Evolutionary conservation across 257 asterid species (phyloP).

Genomic region (Eustoma russellianum): DNA sequence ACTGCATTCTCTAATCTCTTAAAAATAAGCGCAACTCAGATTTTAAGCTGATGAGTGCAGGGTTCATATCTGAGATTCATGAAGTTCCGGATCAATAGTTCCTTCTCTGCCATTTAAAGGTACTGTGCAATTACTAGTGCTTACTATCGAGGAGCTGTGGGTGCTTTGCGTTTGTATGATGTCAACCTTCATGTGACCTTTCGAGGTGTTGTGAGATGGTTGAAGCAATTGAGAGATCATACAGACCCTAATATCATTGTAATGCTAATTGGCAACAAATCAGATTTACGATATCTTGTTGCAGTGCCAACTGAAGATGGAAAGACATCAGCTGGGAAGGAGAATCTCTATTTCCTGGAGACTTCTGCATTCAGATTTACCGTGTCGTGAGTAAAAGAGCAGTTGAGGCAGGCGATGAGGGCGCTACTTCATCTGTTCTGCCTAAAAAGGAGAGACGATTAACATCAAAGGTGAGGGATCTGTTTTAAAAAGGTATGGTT

Average conservation of each 20-base stretch:
- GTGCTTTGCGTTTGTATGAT: conserved; percentile 30
- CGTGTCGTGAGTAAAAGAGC: conserved; percentile 22
- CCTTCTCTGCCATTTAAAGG: conserved; percentile 7
- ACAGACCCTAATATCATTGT: conserved; percentile 31
- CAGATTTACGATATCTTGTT: conserved; percentile 32
- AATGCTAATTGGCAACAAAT: conserved; percentile 33
- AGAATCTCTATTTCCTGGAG: conserved; percentile 28
- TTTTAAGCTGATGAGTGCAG: not conserved
- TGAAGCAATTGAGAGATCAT: conserved; percentile 29
- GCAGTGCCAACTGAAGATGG: conserved; percentile 29
- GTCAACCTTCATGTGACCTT: conserved; percentile 25
- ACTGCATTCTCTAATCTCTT: no score
- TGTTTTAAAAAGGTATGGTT: conserved; percentile 21
- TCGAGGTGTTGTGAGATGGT: conserved; percentile 25
- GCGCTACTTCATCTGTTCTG: conserved; percentile 20
- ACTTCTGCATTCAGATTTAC: conserved; percentile 30
- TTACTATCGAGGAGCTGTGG: conserved; percentile 35
- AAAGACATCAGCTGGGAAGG: conserved; percentile 24
- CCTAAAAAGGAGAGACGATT: conserved; percentile 25
- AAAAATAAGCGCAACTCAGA: no score
- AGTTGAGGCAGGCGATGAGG: conserved; percentile 25
- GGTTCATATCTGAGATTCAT: not conserved
- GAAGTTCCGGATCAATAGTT: not conserved
- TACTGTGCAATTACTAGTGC: conserved; percentile 37
- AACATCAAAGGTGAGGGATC: conserved; percentile 24